Evolutionary conservation across 2,329 filamentous ascomycete species (phyloP).

Genomic region (Alternaria hordeiaustralica): DNA sequence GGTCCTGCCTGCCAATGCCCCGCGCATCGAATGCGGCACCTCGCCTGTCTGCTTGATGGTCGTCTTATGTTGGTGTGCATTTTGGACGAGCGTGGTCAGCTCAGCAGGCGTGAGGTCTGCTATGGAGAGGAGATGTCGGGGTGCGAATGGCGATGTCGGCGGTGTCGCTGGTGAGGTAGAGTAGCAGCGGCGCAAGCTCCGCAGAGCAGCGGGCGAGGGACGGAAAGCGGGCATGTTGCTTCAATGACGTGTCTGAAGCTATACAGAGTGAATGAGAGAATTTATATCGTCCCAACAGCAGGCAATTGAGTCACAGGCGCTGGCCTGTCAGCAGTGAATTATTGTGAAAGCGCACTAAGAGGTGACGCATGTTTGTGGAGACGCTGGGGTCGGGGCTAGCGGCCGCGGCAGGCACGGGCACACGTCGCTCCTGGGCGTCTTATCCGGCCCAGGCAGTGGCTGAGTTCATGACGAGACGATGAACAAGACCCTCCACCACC

Average conservation of each 20-base stretch:
- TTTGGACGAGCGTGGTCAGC: slow-evolving; percentile 80
- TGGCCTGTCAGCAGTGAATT: slow-evolving; percentile 11
- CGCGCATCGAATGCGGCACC: slow-evolving; percentile 64
- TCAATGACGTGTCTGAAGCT: slow-evolving; percentile 5
- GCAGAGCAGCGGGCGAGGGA: slow-evolving; percentile 35
- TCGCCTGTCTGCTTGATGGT: slow-evolving; percentile 72
- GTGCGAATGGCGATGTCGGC: slow-evolving; percentile 64
- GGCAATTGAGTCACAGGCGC: slow-evolving; percentile 28
- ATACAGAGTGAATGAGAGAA: slow-evolving; percentile 13
- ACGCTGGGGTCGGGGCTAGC: slow-evolving; percentile 8
- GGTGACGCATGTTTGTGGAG: slow-evolving; percentile 15
- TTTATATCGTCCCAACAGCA: slow-evolving; percentile 11
- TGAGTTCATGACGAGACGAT: slow-evolving; percentile 25
- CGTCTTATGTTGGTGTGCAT: slow-evolving; percentile 78
- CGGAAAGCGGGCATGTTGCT: slow-evolving; percentile 43
- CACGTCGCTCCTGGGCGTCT: slow-evolving; percentile 4
- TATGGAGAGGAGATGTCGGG: slow-evolving; percentile 91
- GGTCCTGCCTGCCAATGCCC: slow-evolving; percentile 74
- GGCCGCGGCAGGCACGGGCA: slow-evolving; percentile 13
- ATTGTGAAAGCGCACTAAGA: slow-evolving; percentile 26
- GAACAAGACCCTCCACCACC: neutral
- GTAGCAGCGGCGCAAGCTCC: slow-evolving; percentile 43
- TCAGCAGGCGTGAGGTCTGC: slow-evolving; percentile 82
- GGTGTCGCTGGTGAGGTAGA: slow-evolving; percentile 47
- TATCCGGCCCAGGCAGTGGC: slow-evolving; percentile 14